Evolutionary conservation across 495 filamentous ascomycete species (phyloP).

Genomic region (Penicillium lagena): DNA sequence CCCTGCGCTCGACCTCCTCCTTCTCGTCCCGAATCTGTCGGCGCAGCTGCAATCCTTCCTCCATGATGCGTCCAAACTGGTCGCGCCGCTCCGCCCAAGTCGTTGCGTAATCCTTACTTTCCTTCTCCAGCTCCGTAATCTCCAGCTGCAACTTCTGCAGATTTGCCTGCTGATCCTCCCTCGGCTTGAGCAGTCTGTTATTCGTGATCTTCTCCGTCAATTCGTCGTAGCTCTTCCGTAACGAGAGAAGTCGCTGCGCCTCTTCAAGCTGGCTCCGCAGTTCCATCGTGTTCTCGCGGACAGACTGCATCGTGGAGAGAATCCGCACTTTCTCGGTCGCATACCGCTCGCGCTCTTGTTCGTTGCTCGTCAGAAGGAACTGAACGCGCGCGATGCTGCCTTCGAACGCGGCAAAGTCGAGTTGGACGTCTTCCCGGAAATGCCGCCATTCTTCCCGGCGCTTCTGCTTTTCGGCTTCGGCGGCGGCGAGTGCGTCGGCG

Average conservation of each 20-base stretch:
- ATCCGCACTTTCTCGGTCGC: slow-evolving; percentile 74
- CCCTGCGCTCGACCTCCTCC: slow-evolving; percentile 68
- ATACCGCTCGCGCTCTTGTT: slow-evolving; percentile 79
- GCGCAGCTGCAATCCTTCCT: slow-evolving; percentile 80
- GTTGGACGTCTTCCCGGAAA: slow-evolving; percentile 72
- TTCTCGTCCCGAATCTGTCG: slow-evolving; percentile 91
- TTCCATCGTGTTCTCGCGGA: slow-evolving; percentile 67
- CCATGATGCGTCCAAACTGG: slow-evolving; percentile 86
- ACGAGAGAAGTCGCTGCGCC: slow-evolving; percentile 65
- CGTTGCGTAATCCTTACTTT: slow-evolving; percentile 71
- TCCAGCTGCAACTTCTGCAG: slow-evolving; percentile 77
- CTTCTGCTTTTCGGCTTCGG: slow-evolving; percentile 38
- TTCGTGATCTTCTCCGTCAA: slow-evolving; percentile 78
- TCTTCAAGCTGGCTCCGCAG: slow-evolving; percentile 67
- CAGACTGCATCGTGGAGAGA: slow-evolving; percentile 62
- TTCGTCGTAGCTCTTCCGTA: slow-evolving; percentile 82
- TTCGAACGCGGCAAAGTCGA: slow-evolving; percentile 90
- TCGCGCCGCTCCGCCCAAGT: slow-evolving; percentile 83
- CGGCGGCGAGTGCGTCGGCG: slow-evolving; percentile 25
- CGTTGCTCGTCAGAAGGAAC: slow-evolving; percentile 76
- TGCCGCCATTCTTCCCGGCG: slow-evolving; percentile 48
- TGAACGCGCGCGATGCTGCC: slow-evolving; percentile 83
- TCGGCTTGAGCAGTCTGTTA: slow-evolving; percentile 68
- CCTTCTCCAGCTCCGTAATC: slow-evolving; percentile 78
- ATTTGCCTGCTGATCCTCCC: slow-evolving; percentile 75